Percentiles rank a stretch among this genome's conserved stretches.
phyloP scores from a whole-genome alignment of 139 green algal species.

The Astrephomene gubernaculifera region DNA sequence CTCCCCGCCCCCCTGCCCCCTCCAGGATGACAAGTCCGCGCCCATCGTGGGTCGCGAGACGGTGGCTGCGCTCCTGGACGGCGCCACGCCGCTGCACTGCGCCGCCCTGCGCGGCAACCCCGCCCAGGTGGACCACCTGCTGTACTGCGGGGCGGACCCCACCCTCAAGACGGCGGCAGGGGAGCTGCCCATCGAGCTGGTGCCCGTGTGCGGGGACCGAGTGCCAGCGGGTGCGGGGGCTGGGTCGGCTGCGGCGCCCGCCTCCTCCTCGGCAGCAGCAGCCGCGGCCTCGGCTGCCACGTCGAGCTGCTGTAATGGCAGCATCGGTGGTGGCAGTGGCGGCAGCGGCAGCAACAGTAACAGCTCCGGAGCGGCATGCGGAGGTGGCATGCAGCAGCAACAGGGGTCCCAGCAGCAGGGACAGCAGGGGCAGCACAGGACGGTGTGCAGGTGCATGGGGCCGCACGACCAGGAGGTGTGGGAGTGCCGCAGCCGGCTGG shows the following conservation, averaged over 20 bases:
- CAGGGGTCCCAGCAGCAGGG: too few relatives aligned
- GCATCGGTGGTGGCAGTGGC: too few relatives aligned
- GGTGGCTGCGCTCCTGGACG: conserved; percentile 76
- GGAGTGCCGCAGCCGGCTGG: conserved; percentile 78
- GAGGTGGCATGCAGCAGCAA: too few relatives aligned
- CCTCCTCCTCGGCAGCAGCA: too few relatives aligned
- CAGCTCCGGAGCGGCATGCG: too few relatives aligned
- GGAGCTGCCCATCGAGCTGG: conserved; percentile 77
- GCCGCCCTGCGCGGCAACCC: conserved; percentile 80
- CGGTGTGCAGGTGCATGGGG: conserved; percentile 72
- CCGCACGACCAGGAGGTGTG: conserved; percentile 73
- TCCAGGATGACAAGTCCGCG: conserved; percentile 36
- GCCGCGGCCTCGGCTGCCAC: too few relatives aligned
- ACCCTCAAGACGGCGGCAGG: conserved; percentile 69
- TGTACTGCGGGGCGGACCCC: conserved; percentile 76
- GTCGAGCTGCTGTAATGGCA: too few relatives aligned
- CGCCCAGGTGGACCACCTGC: conserved; percentile 75
- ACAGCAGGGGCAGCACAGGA: background rate
- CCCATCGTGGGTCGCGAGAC: conserved; percentile 46
- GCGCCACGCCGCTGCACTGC: conserved; percentile 81
- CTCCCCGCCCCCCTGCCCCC: background rate
- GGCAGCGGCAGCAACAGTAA: too few relatives aligned
- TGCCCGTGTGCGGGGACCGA: conserved; percentile 71
- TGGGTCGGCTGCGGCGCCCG: too few relatives aligned
- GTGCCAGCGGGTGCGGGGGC: background rate